A percentile compares a stretch with the other conserved stretches of the same genome.
Evolutionary conservation across 305 asterid genomes (phyloP).

Genomic region (Ajuga reptans): DNA sequence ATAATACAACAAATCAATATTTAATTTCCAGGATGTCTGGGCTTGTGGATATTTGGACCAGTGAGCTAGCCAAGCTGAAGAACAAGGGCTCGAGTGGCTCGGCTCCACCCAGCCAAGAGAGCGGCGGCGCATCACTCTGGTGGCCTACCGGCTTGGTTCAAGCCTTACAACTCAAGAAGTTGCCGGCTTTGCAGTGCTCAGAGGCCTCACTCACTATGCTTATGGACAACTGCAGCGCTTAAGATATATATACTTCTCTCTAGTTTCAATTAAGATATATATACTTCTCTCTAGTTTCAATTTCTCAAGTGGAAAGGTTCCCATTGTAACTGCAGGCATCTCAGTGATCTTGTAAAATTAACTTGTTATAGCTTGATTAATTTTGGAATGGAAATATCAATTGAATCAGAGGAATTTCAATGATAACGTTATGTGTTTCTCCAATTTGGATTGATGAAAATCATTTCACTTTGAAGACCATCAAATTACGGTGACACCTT

Average conservation of each 20-base stretch:
- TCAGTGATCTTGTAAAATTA: no score
- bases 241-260: not conserved
- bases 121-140: slow-evolving; percentile 7
- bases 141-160: slow-evolving; percentile 23
- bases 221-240: slow-evolving; percentile 34
- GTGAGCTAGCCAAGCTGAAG: slow-evolving; percentile 34
- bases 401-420: no score
- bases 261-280: no score
- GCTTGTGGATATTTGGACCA: slow-evolving; percentile 45
- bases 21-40: slow-evolving; percentile 24
- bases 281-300: no score
- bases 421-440: no score
- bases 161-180: slow-evolving; percentile 17
- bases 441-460: no score
- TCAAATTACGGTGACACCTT: no score
- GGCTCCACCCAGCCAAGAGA: not conserved
- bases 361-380: no score
- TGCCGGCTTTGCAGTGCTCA: slow-evolving; percentile 25
- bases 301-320: no score
- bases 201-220: slow-evolving; percentile 46
- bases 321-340: no score
- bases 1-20: not conserved
- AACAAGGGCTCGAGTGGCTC: slow-evolving; percentile 22
- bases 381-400: no score
- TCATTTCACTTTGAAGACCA: no score